phyloP scores from a whole-genome alignment of 305 asterid genomes.

The Solanum hybrid region DNA sequence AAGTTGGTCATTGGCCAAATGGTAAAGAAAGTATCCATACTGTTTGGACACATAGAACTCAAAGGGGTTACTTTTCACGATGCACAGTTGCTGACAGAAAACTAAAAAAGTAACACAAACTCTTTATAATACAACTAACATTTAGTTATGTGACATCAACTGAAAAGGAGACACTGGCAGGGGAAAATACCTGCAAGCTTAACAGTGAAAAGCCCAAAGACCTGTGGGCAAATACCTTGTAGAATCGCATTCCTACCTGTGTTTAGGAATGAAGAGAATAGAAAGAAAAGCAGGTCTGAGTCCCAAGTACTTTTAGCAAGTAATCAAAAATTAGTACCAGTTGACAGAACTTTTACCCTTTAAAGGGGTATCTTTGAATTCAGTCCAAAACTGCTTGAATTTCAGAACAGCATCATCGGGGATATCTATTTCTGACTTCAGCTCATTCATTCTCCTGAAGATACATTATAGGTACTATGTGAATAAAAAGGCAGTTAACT shows the following conservation, averaged over 20 bases:
- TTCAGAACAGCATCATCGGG: slow-evolving; percentile 56
- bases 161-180: background rate
- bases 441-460: slow-evolving; percentile 75
- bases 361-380: slow-evolving; percentile 60
- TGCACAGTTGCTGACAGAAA: background rate
- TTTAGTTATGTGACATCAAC: background rate
- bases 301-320: background rate
- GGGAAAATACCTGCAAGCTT: slow-evolving; percentile 79
- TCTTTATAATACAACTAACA: background rate
- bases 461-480: slow-evolving; percentile 5
- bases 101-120: background rate
- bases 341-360: slow-evolving; percentile 36
- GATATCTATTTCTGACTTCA: slow-evolving; percentile 66
- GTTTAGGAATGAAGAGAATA: slow-evolving; percentile 7
- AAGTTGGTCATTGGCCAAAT: slow-evolving; percentile 15
- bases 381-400: slow-evolving; percentile 77
- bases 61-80: background rate
- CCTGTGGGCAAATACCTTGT: slow-evolving; percentile 84
- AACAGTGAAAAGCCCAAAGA: slow-evolving; percentile 94
- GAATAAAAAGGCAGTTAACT: slow-evolving; percentile 1
- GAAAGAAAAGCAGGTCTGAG: slow-evolving; percentile 1
- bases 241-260: slow-evolving; percentile 93
- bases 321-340: background rate
- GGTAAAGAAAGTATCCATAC: background rate
- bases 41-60: background rate